Evolutionary conservation across 2,329 filamentous ascomycete genomes (phyloP), one percentile per base, ranked within the genome.

Genomic region (Penicillium palitans): DNA sequence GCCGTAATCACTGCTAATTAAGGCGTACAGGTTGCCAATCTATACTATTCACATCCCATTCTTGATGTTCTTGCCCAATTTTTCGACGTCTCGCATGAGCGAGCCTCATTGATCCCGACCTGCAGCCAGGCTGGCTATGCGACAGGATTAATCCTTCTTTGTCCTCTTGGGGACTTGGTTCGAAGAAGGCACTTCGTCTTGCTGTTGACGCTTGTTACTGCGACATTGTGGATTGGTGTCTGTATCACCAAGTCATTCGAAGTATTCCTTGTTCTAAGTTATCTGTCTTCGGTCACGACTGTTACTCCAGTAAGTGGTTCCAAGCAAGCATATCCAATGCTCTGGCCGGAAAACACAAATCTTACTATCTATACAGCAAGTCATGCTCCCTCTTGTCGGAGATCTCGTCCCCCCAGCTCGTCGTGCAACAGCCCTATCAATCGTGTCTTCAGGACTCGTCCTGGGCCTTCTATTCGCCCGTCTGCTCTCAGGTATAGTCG

Each of bases 11-110:
- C 42, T n/a, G 41, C 57, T 59, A 31, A 60, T 44, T n/a, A 3
- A 17, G 2, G n/a, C 10, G 2, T 31, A 90, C 35, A 64, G 0
- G 90, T 93, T 7, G 90, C 90, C 19, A 93, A 93, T 65, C 78
- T 93, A 3, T 93, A 93, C 76, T 92, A 93, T 74, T 90, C 84
- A 59, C 90, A 93, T 67, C 89, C 90, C 0, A 90, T 93, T 47
- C 78, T 93, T 25, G 91, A 92, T 68, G 84, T 89, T 51, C 81
- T 95, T 41, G 90, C 90, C 0, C 72, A 80, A 10, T 87, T 89
- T 17, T 93, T 95, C 68, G 68, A 82, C 53, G 87, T 93, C 48
- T 82, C 81, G 9, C 88, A 91, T 67, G 89, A 91, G 67, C 79
- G 82, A 54, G 85, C 90, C 0, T 80, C 84, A 4, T 74, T 84